Base-by-base conservation (phyloP, 2,329 filamentous ascomycete species). In the Pseudocercospora macadamiae region DNA sequence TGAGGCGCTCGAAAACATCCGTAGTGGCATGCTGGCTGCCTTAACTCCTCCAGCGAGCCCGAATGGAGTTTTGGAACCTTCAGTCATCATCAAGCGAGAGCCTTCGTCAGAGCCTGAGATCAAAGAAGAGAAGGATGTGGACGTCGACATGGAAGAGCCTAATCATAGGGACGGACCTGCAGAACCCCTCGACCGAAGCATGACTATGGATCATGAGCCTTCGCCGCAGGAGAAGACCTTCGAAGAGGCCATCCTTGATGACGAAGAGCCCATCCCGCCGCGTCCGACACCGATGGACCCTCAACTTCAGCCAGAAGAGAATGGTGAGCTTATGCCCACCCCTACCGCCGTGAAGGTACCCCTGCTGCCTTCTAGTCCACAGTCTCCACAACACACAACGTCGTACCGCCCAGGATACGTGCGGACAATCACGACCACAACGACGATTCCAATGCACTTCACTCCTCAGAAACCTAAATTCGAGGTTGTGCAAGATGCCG, bases 11-110 rank as follows among this genome's bases (percentile, higher is more conserved):
- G 64, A 64, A 8, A 49, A 26, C 39, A 56, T 69, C 16, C 67
- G 59, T 30, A 55, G 42, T 19, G 56, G 32, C 28, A 70, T 68
- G 67, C 59, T 59, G 26, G 60, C 59, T 37, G 62, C 86, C 54
- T 84, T 88, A 65, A 81, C 85, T 10, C 84, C 86, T 4, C 81
- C 82, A 16, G 81, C 88, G 67, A 88, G 86, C 48, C 83, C 85
- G 55, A 87, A 88, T 70, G 82, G 83, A 26, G 74, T 74, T 19
- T 69, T 72, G 21, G 63, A 66, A 2, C 75, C 49, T 21, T 55
- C 58, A 1, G 30, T 49, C 54, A 57, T 54, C 7, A 45, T 55
- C n/a, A 56, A 53, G 32, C 26, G 49, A 4, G 54, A 55, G 28
- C 42, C 56, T 21, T 30, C 47, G 8, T 53, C 34, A 4, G 52